These are phyloP conservation scores for Cicer cuneatum DNA, from an alignment of 306 rosid species.

Conservation along the genomic window DNA sequence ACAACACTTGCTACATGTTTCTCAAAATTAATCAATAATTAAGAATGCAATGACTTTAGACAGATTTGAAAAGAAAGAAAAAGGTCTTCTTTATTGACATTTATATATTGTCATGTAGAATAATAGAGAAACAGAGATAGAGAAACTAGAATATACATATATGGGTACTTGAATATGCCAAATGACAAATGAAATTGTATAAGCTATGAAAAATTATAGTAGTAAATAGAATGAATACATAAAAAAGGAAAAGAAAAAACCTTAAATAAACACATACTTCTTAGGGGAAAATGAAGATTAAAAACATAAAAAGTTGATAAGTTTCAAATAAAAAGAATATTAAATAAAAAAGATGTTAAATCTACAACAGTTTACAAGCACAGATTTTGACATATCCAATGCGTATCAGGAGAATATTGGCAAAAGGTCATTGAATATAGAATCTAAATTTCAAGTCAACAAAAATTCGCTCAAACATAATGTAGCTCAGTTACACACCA, in stretches of 20 bases:
- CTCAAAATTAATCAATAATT: constrained; percentile 1
- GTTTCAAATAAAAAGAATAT: constrained; percentile 14
- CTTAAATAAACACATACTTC: background rate
- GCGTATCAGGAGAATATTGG: background rate
- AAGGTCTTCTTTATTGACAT: background rate
- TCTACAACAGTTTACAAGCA: constrained; percentile 17
- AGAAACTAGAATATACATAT: background rate
- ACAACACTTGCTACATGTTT: background rate
- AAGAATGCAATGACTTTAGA: constrained; percentile 13
- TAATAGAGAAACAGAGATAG: background rate
- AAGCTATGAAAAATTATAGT: constrained; percentile 1
- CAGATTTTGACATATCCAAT: constrained; percentile 30
- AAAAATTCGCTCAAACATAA: background rate
- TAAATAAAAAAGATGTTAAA: constrained; percentile 24
- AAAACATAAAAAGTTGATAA: background rate
- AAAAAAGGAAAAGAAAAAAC: background rate
- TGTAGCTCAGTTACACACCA: background rate
- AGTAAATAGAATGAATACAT: constrained; percentile 1
- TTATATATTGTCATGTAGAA: background rate
- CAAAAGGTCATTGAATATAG: background rate
- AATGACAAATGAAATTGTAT: constrained; percentile 20
- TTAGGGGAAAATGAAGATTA: background rate
- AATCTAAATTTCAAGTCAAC: constrained; percentile 11
- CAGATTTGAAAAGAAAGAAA: background rate
- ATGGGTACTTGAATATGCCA: background rate